These are phyloP conservation scores for Fusarium virguliforme DNA, from an alignment of 2,329 filamentous ascomycete species.

Conservation along the genomic window DNA sequence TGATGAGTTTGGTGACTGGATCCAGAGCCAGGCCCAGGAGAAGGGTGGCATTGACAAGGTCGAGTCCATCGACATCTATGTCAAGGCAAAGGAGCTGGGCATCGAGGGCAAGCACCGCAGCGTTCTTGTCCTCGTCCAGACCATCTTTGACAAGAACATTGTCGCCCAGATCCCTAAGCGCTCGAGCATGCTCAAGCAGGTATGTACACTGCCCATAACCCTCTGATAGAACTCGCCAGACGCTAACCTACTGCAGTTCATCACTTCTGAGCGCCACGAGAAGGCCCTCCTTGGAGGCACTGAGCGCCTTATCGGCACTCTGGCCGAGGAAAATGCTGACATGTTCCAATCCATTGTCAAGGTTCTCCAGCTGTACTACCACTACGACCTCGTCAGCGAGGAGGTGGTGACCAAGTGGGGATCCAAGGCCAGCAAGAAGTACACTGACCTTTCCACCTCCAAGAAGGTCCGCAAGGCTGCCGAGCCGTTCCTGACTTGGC, in stretches of 20 bases:
- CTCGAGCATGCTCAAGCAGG: constrained; percentile 89
- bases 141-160: constrained; percentile 93
- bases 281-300: constrained; percentile 96
- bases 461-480: constrained; percentile 97
- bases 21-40: constrained; percentile 79
- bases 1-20: constrained; percentile 94
- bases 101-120: constrained; percentile 97
- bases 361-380: constrained; percentile 91
- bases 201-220: constrained; percentile 57
- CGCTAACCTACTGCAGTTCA: constrained; percentile 69
- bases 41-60: constrained; percentile 84
- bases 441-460: constrained; percentile 89
- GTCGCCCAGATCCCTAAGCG: constrained; percentile 89
- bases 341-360: constrained; percentile 84
- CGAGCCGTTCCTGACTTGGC: constrained; percentile 94
- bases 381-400: constrained; percentile 90
- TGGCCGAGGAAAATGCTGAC: constrained; percentile 83
- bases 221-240: not conserved
- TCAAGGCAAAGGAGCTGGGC: constrained; percentile 96
- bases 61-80: constrained; percentile 90
- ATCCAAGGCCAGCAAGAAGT: constrained; percentile 97
- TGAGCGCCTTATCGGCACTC: constrained; percentile 85
- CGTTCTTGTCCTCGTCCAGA: constrained; percentile 91
- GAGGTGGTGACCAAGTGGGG: constrained; percentile 94
- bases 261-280: constrained; percentile 93